Base-by-base conservation (phyloP, 495 filamentous ascomycete genomes). In the Aspergillus affinis region DNA sequence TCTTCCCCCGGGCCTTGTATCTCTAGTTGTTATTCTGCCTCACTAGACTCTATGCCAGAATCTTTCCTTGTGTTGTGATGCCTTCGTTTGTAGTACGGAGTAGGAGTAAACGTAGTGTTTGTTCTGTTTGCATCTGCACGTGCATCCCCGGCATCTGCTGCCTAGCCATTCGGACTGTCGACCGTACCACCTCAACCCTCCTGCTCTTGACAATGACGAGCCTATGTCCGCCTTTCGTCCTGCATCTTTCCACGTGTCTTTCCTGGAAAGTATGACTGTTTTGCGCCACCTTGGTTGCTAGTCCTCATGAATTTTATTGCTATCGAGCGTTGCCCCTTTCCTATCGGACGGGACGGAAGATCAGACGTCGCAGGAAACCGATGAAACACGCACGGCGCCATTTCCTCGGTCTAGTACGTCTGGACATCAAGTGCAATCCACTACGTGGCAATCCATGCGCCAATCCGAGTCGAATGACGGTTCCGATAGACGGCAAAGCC, bases 1-100 rank as follows among this genome's bases (percentile, higher is more conserved):
- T 64, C 62, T 67, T 61, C 67, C 65, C 70, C 68, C 71, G 73
- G 71, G 72, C 72, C 69, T 58, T 78, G 75, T 78, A 78, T 65
- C 69, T 77, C 66, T 78, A 78, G 73, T 72, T 75, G 65, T 75
- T 69, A 65, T 68, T 70, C 61, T 73, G 69, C 63, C 64, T 66
- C 54, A 58, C 66, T 78, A 77, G 73, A 76, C 63, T 58, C 70
- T 74, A 75, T 76, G 61, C 73, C 72, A 76, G 75, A 74, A 71
- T 46, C 70, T 76, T 73, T 65, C 63, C 10, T 67, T 72, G 71
- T 74, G 61, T 58, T 46, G 10, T 55, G 17, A 44, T 18, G 50
- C 19, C 12, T 0, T 27, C 20, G 21, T 44, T 44, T 26, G 18
- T 15, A 58, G 20, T 5, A n/a, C 0, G 26, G 4, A 26, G 2